These are phyloP conservation scores for Gossypium thurberi DNA, from an alignment of 345 rosid species.

Conservation along the genomic window DNA sequence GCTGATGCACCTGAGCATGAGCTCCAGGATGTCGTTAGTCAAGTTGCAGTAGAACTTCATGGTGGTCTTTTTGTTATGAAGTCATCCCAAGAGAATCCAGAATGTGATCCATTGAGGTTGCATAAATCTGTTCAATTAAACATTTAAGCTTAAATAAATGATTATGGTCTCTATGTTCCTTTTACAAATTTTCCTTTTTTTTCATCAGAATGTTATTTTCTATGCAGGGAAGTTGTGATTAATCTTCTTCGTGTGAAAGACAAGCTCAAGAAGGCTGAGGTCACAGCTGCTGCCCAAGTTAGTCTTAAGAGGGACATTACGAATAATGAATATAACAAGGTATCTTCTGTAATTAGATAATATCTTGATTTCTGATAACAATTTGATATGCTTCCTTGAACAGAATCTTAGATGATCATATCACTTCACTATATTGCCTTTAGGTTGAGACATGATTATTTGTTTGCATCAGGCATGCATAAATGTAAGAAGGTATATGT, in stretches of 20 bases:
- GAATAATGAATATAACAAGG: slow-evolving; percentile 56
- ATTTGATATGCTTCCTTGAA: background rate
- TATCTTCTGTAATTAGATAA: slow-evolving; percentile 16
- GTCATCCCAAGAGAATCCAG: slow-evolving; percentile 58
- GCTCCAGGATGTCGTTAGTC: slow-evolving; percentile 45
- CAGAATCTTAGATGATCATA: background rate
- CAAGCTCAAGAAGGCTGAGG: slow-evolving; percentile 65
- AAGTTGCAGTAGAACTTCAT: slow-evolving; percentile 47
- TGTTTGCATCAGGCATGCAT: background rate
- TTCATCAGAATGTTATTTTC: background rate
- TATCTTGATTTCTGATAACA: background rate
- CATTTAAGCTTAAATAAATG: background rate
- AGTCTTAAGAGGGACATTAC: slow-evolving; percentile 39
- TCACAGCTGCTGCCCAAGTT: slow-evolving; percentile 39
- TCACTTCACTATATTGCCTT: background rate
- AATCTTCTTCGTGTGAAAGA: slow-evolving; percentile 43
- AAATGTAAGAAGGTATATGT: background rate
- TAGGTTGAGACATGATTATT: background rate
- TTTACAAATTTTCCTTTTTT: background rate
- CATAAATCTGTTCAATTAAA: slow-evolving; percentile 11
- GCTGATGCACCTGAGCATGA: slow-evolving; percentile 54
- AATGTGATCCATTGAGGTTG: slow-evolving; percentile 61
- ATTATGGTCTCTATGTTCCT: background rate
- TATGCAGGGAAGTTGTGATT: slow-evolving; percentile 60
- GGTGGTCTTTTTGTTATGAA: slow-evolving; percentile 50